A percentile compares a stretch with the other conserved stretches of the same genome.
Conservation (phyloP, 257 asterid genomes). For the Fraxinus quadrangulata region DNA sequence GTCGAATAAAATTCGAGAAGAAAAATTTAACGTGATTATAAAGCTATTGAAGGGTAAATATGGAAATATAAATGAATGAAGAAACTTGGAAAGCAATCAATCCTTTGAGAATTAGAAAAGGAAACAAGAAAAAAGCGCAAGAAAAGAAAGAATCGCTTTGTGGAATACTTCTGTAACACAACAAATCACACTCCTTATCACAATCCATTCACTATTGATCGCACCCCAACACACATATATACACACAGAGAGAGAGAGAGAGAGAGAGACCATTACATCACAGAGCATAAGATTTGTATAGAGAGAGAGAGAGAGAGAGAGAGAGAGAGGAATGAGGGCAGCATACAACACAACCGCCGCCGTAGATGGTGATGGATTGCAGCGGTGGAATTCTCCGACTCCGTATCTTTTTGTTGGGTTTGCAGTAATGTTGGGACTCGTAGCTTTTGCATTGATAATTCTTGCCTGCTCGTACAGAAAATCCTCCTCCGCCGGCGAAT, state of each 20-base stretch:
- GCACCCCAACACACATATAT: neutral
- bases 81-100: slow-evolving; percentile 36
- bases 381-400: slow-evolving; percentile 40
- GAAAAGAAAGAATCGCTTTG: slow-evolving; percentile 21
- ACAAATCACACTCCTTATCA: neutral
- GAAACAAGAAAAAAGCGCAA: slow-evolving; percentile 19
- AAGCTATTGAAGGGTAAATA: slow-evolving; percentile 15
- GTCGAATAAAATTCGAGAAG: no score
- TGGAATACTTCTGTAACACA: slow-evolving; percentile 1
- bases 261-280: neutral
- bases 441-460: slow-evolving; percentile 39
- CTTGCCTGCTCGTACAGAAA: slow-evolving; percentile 39
- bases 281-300: neutral
- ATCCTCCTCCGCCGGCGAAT: slow-evolving; percentile 6
- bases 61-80: slow-evolving; percentile 1
- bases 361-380: slow-evolving; percentile 21
- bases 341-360: slow-evolving; percentile 2
- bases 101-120: slow-evolving; percentile 19
- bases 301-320: neutral
- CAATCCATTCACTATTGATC: slow-evolving; percentile 5
- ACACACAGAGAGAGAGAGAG: no score
- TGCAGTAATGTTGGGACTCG: slow-evolving; percentile 39
- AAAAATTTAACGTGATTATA: no score
- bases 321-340: slow-evolving; percentile 5
- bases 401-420: slow-evolving; percentile 44